These are phyloP conservation scores for Ajuga reptans DNA, from an alignment of 305 asterid genomes.

Conservation along the genomic window DNA sequence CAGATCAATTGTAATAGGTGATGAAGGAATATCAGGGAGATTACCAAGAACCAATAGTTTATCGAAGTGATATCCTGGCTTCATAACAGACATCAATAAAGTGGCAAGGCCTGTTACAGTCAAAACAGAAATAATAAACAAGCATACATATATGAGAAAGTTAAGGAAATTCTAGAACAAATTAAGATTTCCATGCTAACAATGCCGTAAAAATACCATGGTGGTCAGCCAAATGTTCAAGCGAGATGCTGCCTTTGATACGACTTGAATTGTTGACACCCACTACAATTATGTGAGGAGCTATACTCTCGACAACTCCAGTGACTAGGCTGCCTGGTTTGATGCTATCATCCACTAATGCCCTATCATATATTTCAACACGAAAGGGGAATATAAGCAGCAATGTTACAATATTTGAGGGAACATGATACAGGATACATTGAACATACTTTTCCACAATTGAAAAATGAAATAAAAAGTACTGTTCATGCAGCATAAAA, in stretches of 20 bases:
- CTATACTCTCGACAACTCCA: constrained; percentile 70
- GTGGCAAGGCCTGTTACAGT: constrained; percentile 58
- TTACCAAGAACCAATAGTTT: constrained; percentile 87
- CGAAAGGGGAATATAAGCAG: not conserved
- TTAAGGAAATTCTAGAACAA: constrained; percentile 12
- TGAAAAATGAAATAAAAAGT: no score
- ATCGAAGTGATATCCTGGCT: constrained; percentile 78
- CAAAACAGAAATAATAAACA: constrained; percentile 24
- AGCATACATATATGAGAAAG: not conserved
- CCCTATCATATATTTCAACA: constrained; percentile 33
- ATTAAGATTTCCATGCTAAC: not conserved
- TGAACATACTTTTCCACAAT: not conserved
- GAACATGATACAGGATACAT: not conserved
- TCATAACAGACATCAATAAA: constrained; percentile 51
- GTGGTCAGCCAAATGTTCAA: constrained; percentile 84
- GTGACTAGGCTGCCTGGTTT: constrained; percentile 70
- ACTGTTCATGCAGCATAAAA: not conserved
- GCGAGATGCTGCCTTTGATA: constrained; percentile 64
- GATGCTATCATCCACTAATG: constrained; percentile 38
- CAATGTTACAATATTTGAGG: not conserved
- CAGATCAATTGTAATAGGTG: not conserved
- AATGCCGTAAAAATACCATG: constrained; percentile 40
- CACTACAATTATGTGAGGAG: constrained; percentile 50
- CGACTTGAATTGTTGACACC: constrained; percentile 42
- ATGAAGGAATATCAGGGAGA: constrained; percentile 6